Base-by-base conservation (phyloP, 495 filamentous ascomycete genomes). In the Neurospora sp. region DNA sequence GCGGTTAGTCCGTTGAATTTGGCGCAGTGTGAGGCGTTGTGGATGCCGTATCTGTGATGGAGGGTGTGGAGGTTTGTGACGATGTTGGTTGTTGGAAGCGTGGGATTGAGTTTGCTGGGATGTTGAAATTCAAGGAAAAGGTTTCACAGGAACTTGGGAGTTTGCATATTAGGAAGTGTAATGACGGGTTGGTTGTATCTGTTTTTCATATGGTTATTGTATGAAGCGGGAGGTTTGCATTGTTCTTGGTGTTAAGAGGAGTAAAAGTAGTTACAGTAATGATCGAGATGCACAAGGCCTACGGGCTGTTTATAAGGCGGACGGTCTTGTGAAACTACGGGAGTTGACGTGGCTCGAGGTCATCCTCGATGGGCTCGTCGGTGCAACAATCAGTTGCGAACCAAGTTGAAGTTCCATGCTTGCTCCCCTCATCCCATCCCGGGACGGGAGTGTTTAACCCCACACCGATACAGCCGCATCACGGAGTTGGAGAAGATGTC, bases 11-110 rank as follows among this genome's bases (percentile, higher is more conserved):
- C 95, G 22, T 87, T 90, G 85, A 90, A 93, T 80, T 80, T 99
- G 80, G 89, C 91, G 31, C 85, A 89, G 77, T 91, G 90, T 72
- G 96, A 99, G 86, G 89, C 94, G 74, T 86, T 98, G 75, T 99
- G 96, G 94, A 98, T 98, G 96, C 91, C 92, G 14, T 99, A 97
- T 84, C 82, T 98, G 73, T 99, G 87, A 77, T 35, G 68, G 68
- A 70, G 6, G 22, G 41, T 41, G 45, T 12, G 45, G 45, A 12
- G 41, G 35, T 39, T 18, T 41, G 9, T 59, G 22, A 39, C 39
- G 35, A 6, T 16, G 8, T 39, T 27, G 16, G 38, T 6, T 39
- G 42, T 70, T 8, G 41, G 16, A 42, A 42, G 7, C 8, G 41
- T 44, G 8, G 8, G 38, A 39, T 39, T 9, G 38, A 39, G 38